Evolutionary conservation across 495 filamentous ascomycete genomes (phyloP).

Genomic region (Tuber calosporum): DNA sequence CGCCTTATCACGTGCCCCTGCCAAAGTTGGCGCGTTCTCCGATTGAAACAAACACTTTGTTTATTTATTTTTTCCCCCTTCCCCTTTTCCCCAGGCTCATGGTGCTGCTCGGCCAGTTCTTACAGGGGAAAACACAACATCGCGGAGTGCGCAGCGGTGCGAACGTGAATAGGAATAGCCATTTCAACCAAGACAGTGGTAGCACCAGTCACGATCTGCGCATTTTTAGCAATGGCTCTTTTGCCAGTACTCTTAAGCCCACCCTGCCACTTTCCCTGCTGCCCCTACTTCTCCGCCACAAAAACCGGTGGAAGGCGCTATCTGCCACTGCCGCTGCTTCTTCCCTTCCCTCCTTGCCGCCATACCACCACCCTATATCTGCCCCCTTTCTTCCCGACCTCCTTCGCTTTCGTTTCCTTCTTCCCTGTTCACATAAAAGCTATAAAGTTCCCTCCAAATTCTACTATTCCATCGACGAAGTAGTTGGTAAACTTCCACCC

Average conservation of each 20-base stretch:
- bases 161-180: not conserved
- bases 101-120: not conserved
- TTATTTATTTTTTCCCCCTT: not conserved
- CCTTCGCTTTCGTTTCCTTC: not conserved
- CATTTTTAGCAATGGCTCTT: not conserved
- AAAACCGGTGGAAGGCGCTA: not conserved
- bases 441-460: not conserved
- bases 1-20: not conserved
- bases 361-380: not conserved
- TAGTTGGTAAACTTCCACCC: not conserved
- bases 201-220: not conserved
- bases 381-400: not conserved
- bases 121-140: not conserved
- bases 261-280: not conserved
- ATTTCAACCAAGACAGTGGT: not conserved
- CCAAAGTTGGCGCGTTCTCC: not conserved
- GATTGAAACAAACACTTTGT: not conserved
- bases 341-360: not conserved
- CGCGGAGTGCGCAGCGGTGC: not conserved
- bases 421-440: not conserved
- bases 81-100: not conserved
- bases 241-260: not conserved
- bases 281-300: not conserved
- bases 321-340: not conserved
- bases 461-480: not conserved